Evolutionary conservation across 2,329 filamentous ascomycete genomes (phyloP).

Genomic region (Scytalidium sp.): DNA sequence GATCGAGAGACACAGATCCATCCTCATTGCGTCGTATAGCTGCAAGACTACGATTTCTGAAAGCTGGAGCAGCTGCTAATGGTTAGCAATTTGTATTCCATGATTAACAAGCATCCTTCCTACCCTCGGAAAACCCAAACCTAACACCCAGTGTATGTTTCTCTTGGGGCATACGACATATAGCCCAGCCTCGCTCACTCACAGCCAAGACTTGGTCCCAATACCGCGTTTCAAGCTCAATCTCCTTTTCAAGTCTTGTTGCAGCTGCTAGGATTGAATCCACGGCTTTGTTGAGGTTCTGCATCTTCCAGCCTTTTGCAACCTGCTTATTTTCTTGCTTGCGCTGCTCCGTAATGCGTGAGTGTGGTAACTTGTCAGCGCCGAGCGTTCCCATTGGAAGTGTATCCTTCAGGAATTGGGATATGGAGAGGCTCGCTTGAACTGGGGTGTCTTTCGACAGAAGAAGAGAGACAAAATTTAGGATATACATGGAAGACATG

Average conservation of each 20-base stretch:
- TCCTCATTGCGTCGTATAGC: conserved; percentile 72
- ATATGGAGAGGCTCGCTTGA: conserved; percentile 68
- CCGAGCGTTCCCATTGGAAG: conserved; percentile 75
- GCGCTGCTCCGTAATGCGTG: conserved; percentile 54
- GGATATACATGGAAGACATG: conserved; percentile 63
- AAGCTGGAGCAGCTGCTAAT: conserved; percentile 48
- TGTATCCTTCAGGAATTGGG: conserved; percentile 64
- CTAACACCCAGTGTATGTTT: conserved; percentile 75
- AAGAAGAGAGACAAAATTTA: conserved; percentile 81
- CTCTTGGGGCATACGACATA: conserved; percentile 74
- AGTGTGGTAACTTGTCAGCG: conserved; percentile 59
- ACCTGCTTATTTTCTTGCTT: conserved; percentile 54
- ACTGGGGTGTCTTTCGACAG: conserved; percentile 77
- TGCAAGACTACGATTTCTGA: conserved; percentile 71
- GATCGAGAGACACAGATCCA: conserved; percentile 73
- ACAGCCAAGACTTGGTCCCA: conserved; percentile 85
- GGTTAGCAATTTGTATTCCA: conserved; percentile 22
- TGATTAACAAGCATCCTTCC: neutral
- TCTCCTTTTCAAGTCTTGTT: conserved; percentile 70
- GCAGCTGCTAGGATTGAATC: conserved; percentile 72
- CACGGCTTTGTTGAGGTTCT: conserved; percentile 72
- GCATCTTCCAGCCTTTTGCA: conserved; percentile 71
- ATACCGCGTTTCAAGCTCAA: conserved; percentile 77
- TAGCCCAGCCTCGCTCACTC: conserved; percentile 80
- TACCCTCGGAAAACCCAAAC: conserved; percentile 77